Evolutionary conservation across 108 stramenopile genomes (phyloP).

Genomic region (Phaeodactylum tricornutum): DNA sequence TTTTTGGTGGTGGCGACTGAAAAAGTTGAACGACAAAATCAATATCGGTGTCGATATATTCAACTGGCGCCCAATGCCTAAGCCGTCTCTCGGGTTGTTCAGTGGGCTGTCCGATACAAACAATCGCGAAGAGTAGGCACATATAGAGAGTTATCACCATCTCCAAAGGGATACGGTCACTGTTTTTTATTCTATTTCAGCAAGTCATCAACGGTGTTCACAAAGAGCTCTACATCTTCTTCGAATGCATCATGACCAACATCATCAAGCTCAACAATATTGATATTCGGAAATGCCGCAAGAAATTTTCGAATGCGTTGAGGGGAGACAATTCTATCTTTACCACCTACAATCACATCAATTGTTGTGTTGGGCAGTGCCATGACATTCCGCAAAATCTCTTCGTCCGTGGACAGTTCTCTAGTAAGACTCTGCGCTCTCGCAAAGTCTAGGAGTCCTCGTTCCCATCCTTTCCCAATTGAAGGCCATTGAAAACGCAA

Average conservation of each 20-base stretch:
- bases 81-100: no score
- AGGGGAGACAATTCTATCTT: constrained; percentile 38
- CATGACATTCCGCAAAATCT: constrained; percentile 27
- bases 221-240: constrained; percentile 48
- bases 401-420: constrained; percentile 22
- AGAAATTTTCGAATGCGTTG: constrained; percentile 16
- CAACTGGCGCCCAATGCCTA: no score
- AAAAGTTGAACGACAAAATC: no score
- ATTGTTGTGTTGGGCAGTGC: constrained; percentile 33
- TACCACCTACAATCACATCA: constrained; percentile 40
- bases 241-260: constrained; percentile 79
- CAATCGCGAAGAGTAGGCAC: no score
- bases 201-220: constrained; percentile 18
- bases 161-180: no score
- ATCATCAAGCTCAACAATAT: constrained; percentile 41
- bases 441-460: constrained; percentile 53
- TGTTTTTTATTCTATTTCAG: no score
- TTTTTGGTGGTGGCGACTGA: no score
- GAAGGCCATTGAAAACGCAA: constrained; percentile 77
- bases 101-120: no score
- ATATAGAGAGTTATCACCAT: no score
- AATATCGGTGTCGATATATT: no score
- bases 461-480: constrained; percentile 72
- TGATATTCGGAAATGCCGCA: constrained; percentile 7
- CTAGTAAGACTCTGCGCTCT: constrained; percentile 12